phyloP scores from a whole-genome alignment of 129 eudicot genomes.

The Lactuca saligna region DNA sequence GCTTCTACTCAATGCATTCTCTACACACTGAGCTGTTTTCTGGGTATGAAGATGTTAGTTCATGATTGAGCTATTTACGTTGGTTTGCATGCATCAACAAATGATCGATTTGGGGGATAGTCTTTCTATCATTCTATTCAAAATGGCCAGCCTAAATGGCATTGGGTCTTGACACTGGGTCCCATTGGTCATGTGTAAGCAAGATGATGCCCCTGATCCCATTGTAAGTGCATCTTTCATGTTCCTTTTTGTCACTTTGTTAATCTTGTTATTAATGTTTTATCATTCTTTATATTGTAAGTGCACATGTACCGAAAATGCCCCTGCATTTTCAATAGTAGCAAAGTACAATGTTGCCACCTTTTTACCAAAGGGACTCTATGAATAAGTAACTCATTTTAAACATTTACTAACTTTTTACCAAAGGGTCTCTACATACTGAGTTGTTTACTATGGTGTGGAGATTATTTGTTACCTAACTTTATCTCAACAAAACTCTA shows the following conservation, averaged over 20 bases:
- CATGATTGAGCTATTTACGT: too few relatives aligned
- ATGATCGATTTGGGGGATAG: too few relatives aligned
- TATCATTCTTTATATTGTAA: constrained; percentile 17
- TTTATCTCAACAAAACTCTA: constrained; percentile 11
- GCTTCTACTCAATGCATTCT: too few relatives aligned
- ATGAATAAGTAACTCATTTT: constrained; percentile 72
- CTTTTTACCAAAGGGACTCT: constrained; percentile 90
- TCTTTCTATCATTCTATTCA: constrained; percentile 43
- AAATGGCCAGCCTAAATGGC: constrained; percentile 97
- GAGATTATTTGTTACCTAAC: too few relatives aligned
- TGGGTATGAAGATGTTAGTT: too few relatives aligned
- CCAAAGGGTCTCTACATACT: constrained; percentile 96
- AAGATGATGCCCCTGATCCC: constrained; percentile 99
- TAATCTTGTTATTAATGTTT: constrained; percentile 26
- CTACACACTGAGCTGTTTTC: too few relatives aligned
- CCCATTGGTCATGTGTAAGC: constrained; percentile 99
- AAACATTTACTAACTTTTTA: constrained; percentile 46
- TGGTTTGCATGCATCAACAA: too few relatives aligned
- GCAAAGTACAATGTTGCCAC: constrained; percentile 88
- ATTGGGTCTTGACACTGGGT: constrained; percentile 76
- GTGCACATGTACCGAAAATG: too few relatives aligned
- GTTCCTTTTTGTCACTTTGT: constrained; percentile 33
- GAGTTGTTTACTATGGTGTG: constrained; percentile 40
- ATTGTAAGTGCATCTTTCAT: constrained; percentile 53
- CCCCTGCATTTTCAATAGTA: constrained; percentile 29